Base-by-base conservation (phyloP, 192 early-diverging fungal species). In the Coemansia sp. region DNA sequence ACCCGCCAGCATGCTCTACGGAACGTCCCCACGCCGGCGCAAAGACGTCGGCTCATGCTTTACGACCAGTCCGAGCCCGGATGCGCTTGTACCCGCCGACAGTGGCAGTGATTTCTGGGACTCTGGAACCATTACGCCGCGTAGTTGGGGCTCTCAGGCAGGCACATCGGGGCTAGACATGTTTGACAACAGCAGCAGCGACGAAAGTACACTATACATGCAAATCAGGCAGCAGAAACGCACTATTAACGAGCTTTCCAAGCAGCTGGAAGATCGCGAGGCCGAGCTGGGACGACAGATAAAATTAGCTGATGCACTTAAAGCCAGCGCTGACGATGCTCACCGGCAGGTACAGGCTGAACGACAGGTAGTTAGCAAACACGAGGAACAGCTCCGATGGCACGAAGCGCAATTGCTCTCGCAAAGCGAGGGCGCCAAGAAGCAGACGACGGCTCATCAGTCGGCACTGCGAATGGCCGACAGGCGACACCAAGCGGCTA, bases 161-260 rank as follows among this genome's bases (percentile, higher is more conserved):
- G 33, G 72, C 39, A 33, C 72, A 24, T 40, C 54, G 16, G 54
- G 54, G 13, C 53, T 35, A 53, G 41, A 33, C 9, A 10, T 48
- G 34, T 40, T 24, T 10, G 37, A 35, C 46, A 53, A 10, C 50
- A 64, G 62, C 19, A 42, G 68, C 77, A 37, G 39, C 56, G 69
- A 72, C 13, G 62, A 64, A 6, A 27, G 29, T 29, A 33, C 53
- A 16, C 67, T 60, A n/a, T 48, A 35, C 6, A 13, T 68, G 29
- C 70, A 81, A 10, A 17, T 62, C 44, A 73, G 68, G 62, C 70
- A 81, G 53, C 71, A 73, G 50, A 68, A 56, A 10, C 74, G 74
- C 41, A 68, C 70, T 4, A 70, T 73, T 31, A 63, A 57, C 39
- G 74, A 72, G 27, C 74, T 81, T 9, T 51, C 51, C 21, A 59